phyloP scores from a whole-genome alignment of 2,329 filamentous ascomycete species.

The Davidsoniella neocaledoniae region DNA sequence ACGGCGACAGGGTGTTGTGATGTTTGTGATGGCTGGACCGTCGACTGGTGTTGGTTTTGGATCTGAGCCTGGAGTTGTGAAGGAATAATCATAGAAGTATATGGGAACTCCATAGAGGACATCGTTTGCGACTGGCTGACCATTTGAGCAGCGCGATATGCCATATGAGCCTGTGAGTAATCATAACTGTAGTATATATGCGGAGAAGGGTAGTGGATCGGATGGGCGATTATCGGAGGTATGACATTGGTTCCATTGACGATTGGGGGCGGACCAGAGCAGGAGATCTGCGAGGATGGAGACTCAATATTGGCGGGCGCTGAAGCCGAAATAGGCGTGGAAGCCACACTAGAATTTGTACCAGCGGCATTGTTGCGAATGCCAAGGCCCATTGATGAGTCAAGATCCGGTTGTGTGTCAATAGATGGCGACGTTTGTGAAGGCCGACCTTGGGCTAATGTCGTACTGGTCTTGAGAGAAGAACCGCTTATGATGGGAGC shows the following conservation, averaged over 20 bases:
- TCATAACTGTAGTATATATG: conserved; percentile 2
- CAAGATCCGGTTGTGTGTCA: background rate
- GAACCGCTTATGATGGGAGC: conserved; percentile 36
- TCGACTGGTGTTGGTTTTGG: background rate
- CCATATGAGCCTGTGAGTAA: conserved; percentile 1
- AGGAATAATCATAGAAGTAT: background rate
- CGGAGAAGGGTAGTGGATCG: background rate
- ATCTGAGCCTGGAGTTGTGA: background rate
- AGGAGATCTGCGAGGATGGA: background rate
- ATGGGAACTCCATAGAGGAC: background rate
- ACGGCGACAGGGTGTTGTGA: background rate
- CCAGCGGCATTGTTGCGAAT: background rate
- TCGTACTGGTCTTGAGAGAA: conserved; percentile 21
- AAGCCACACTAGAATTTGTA: background rate
- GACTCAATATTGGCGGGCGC: conserved; percentile 3
- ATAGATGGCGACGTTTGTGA: background rate
- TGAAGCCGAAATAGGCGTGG: background rate
- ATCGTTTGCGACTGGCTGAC: background rate
- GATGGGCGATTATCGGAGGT: background rate
- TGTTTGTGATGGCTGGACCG: background rate
- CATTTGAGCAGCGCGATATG: conserved; percentile 1
- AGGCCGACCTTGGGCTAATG: conserved; percentile 12
- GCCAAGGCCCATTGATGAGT: conserved; percentile 3
- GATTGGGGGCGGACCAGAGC: conserved; percentile 8
- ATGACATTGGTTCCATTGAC: conserved; percentile 8